Evolutionary conservation across 1,284 basidiomycete species (phyloP), one percentile per base, ranked within the genome.

Genomic region (Cutaneotrichosporon daszewskae): DNA sequence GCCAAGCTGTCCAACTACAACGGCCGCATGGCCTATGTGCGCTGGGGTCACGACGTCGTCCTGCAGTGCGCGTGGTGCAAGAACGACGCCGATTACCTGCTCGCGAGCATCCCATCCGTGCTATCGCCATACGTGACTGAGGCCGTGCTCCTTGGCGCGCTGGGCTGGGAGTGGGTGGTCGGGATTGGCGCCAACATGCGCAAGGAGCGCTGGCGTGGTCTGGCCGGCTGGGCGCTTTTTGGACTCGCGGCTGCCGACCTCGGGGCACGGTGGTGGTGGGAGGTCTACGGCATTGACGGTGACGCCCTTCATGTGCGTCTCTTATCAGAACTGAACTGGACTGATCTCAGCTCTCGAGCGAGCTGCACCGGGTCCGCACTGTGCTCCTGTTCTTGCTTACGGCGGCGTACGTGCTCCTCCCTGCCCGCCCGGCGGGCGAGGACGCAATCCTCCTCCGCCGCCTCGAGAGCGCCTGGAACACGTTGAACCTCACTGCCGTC

Each of bases 61-160:
- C 18, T 41, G 9, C 25, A 44, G 13, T 66, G 66, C 43, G 37
- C 52, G n/a, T 68, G 66, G 66, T 68, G 66, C 46, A 16, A 31
- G 5, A 16, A 16, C 6, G 24, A 26, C 4, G n/a, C 26, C 9
- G 66, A 68, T 41, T 62, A 58, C 32, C 32, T 54, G 3, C 18
- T 64, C 22, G 54, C 53, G 18, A 36, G 54, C 7, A 12, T 58
- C 13, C 60, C 66, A 0, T 17, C 37, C 20, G 47, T 61, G 3
- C 32, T 60, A 9, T 29, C 32, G 17, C 53, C 55, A 28, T 66
- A 65, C 35, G 40, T 57, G 31, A 20, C 23, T 5, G 40, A 58
- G 18, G 54, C 45, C 10, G 25, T 56, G 0, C 17, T 64, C 4
- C 8, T 68, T 11, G 65, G 62, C 11, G 18, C 45, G 9, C 26